phyloP scores from a whole-genome alignment of 768 basidiomycete genomes.

The Podaxis sp. region DNA sequence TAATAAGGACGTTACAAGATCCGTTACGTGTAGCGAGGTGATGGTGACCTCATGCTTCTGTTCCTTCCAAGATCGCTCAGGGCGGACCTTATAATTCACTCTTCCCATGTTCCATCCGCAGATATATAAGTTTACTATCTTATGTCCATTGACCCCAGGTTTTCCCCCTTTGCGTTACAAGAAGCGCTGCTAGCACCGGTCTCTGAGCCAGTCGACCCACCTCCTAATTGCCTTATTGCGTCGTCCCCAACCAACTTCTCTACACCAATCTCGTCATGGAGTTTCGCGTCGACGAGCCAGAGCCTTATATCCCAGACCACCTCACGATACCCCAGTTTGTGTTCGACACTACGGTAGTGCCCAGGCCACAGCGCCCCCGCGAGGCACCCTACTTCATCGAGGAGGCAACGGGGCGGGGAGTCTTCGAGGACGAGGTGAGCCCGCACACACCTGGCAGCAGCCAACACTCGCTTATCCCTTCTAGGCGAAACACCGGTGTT shows the following conservation, averaged over 20 bases:
- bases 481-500: constrained; percentile 40
- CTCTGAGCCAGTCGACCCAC: background rate
- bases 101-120: constrained; percentile 11
- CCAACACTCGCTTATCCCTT: background rate
- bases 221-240: background rate
- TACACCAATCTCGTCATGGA: constrained; percentile 27
- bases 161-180: background rate
- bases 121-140: constrained; percentile 1
- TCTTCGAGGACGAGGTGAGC: constrained; percentile 50
- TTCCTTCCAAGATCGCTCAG: background rate
- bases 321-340: constrained; percentile 69
- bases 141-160: constrained; percentile 2
- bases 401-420: constrained; percentile 45
- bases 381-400: constrained; percentile 60
- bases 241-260: background rate
- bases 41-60: background rate
- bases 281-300: constrained; percentile 30
- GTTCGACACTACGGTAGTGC: constrained; percentile 42
- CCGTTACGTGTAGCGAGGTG: background rate
- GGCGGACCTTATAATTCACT: background rate
- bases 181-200: background rate
- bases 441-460: background rate
- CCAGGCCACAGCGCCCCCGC: constrained; percentile 43
- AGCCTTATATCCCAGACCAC: constrained; percentile 58
- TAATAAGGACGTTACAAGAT: constrained; percentile 16